A percentile compares a stretch with the other conserved stretches of the same genome.
Evolutionary conservation across 2,329 filamentous ascomycete genomes (phyloP).

Genomic region (Colletotrichum somersetense): DNA sequence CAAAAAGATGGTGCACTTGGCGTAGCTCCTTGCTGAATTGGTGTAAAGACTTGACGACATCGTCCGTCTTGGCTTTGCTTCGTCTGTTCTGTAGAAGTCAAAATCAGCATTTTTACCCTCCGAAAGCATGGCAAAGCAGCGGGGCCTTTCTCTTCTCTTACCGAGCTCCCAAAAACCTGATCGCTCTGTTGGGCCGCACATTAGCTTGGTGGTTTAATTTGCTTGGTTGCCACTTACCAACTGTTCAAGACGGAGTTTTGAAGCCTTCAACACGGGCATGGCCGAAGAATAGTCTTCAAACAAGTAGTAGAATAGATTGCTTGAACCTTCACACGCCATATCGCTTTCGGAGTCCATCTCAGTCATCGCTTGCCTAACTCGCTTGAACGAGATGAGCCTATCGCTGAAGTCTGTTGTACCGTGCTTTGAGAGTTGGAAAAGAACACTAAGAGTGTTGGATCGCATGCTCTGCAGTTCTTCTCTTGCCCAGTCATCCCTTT

Average conservation of each 20-base stretch:
- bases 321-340: conserved; percentile 28
- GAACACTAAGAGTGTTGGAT: conserved; percentile 54
- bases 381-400: conserved; percentile 58
- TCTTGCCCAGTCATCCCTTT: conserved; percentile 44
- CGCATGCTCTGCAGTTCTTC: conserved; percentile 53
- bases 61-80: conserved; percentile 55
- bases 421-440: conserved; percentile 54
- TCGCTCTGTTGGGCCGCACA: conserved; percentile 47
- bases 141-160: conserved; percentile 44
- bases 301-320: conserved; percentile 69
- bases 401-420: conserved; percentile 54
- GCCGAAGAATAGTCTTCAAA: conserved; percentile 76
- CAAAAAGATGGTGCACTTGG: conserved; percentile 71
- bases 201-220: neutral
- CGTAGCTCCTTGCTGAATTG: conserved; percentile 71
- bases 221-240: neutral
- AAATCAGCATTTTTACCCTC: conserved; percentile 8
- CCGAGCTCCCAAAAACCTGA: conserved; percentile 51
- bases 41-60: conserved; percentile 70
- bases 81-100: conserved; percentile 32
- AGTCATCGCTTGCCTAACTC: conserved; percentile 50
- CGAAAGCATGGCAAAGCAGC: neutral
- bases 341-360: neutral
- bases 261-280: conserved; percentile 64
- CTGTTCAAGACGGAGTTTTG: conserved; percentile 56